Conservation (phyloP, 352 stramenopile genomes). For the Phytophthora sansomeana region DNA sequence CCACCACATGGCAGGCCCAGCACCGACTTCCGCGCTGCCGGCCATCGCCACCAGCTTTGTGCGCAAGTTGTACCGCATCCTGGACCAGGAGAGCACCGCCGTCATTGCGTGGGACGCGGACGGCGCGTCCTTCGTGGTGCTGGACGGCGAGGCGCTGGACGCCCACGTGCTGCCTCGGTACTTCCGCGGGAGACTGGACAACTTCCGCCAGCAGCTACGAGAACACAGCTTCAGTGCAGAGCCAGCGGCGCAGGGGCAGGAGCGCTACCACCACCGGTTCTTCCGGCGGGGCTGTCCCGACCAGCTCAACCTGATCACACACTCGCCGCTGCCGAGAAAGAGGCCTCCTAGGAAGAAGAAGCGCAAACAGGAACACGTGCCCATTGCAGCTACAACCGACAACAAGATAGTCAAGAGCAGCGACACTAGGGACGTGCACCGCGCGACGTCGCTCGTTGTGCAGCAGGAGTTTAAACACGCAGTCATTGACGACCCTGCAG, state of each 20-base stretch:
- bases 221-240: conserved; percentile 63
- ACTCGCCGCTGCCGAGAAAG: conserved; percentile 46
- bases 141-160: conserved; percentile 68
- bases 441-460: conserved; percentile 15
- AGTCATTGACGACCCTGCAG: conserved; percentile 10
- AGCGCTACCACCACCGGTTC: conserved; percentile 51
- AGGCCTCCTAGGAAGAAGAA: conserved; percentile 39
- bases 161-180: conserved; percentile 67
- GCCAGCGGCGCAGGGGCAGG: conserved; percentile 17
- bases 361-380: conserved; percentile 25
- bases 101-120: conserved; percentile 69
- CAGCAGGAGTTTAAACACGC: conserved; percentile 29
- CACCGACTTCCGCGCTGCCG: background rate
- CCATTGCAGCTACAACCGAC: conserved; percentile 3
- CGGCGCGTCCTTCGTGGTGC: conserved; percentile 71
- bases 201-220: conserved; percentile 74
- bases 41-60: conserved; percentile 79
- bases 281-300: conserved; percentile 61
- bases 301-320: conserved; percentile 46
- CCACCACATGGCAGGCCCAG: too few relatives aligned
- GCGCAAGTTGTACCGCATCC: conserved; percentile 84
- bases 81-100: conserved; percentile 70
- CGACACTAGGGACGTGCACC: conserved; percentile 17
- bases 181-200: conserved; percentile 66
- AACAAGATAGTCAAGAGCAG: conserved; percentile 28